Conservation (phyloP, 805 yeast genomes). For the Dipodascus albidus region DNA sequence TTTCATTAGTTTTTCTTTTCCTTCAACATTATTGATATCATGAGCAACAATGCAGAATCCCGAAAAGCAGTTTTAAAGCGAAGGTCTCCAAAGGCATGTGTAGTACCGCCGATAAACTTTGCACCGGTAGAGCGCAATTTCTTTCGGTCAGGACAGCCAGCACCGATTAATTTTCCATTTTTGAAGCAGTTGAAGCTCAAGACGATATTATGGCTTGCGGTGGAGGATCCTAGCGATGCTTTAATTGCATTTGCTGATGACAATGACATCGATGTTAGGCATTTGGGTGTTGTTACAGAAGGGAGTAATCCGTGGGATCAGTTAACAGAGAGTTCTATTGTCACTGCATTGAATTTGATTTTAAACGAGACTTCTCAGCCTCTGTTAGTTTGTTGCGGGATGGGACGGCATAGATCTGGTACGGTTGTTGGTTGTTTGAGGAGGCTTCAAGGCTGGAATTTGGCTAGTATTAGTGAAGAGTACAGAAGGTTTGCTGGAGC, state of each 20-base stretch:
- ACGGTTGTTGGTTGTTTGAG: slow-evolving; percentile 92
- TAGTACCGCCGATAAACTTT: slow-evolving; percentile 87
- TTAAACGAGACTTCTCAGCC: slow-evolving; percentile 70
- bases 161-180: slow-evolving; percentile 85
- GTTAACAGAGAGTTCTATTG: slow-evolving; percentile 68
- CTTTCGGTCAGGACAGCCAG: slow-evolving; percentile 90
- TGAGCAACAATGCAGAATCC: neutral
- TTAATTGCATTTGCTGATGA: slow-evolving; percentile 71
- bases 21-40: neutral
- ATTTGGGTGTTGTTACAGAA: slow-evolving; percentile 72
- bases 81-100: slow-evolving; percentile 13
- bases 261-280: slow-evolving; percentile 63
- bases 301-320: slow-evolving; percentile 96
- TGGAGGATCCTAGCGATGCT: slow-evolving; percentile 89
- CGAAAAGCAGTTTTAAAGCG: neutral
- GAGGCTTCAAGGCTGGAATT: slow-evolving; percentile 92
- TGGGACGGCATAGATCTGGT: slow-evolving; percentile 97
- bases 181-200: slow-evolving; percentile 59
- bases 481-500: slow-evolving; percentile 89
- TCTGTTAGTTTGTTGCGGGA: slow-evolving; percentile 85
- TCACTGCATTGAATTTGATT: slow-evolving; percentile 66
- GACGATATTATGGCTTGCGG: slow-evolving; percentile 87
- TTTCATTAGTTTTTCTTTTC: neutral
- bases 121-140: slow-evolving; percentile 86
- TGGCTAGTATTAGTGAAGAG: slow-evolving; percentile 90